Conservation (phyloP, 2,329 filamentous ascomycete genomes). For the Microsporum audouinii region DNA sequence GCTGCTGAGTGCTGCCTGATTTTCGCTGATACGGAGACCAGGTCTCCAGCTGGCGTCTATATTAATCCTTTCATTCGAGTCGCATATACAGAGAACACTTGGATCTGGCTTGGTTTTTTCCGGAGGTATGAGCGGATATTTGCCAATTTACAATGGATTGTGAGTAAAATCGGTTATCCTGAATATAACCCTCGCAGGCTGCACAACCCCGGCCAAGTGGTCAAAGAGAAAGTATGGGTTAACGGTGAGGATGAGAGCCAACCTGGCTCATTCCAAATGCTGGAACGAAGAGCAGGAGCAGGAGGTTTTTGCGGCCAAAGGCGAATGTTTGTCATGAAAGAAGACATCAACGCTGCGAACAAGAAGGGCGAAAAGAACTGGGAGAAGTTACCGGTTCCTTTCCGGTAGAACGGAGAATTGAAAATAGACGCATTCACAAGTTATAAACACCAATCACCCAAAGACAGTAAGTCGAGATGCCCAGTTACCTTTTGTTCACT, state of each 20-base stretch:
- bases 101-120: slow-evolving; percentile 10
- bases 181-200: slow-evolving; percentile 12
- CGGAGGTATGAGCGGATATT: slow-evolving; percentile 10
- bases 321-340: slow-evolving; percentile 12
- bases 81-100: slow-evolving; percentile 8
- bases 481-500: background rate
- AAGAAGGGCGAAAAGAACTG: slow-evolving; percentile 9
- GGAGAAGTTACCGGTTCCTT: slow-evolving; percentile 8
- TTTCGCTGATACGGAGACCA: slow-evolving; percentile 8
- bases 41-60: slow-evolving; percentile 5
- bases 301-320: slow-evolving; percentile 12
- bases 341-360: slow-evolving; percentile 8
- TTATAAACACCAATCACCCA: background rate
- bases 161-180: slow-evolving; percentile 11
- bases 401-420: background rate
- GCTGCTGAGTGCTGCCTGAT: slow-evolving; percentile 12
- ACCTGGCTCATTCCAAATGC: slow-evolving; percentile 6
- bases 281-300: slow-evolving; percentile 3
- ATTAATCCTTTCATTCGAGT: slow-evolving; percentile 11
- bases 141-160: slow-evolving; percentile 11
- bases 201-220: slow-evolving; percentile 4
- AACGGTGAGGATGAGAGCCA: background rate
- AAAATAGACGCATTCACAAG: background rate
- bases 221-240: slow-evolving; percentile 6
- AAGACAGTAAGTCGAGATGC: background rate